Conservation (phyloP, 352 stramenopile genomes). For the Phytophthora hibernalis region DNA sequence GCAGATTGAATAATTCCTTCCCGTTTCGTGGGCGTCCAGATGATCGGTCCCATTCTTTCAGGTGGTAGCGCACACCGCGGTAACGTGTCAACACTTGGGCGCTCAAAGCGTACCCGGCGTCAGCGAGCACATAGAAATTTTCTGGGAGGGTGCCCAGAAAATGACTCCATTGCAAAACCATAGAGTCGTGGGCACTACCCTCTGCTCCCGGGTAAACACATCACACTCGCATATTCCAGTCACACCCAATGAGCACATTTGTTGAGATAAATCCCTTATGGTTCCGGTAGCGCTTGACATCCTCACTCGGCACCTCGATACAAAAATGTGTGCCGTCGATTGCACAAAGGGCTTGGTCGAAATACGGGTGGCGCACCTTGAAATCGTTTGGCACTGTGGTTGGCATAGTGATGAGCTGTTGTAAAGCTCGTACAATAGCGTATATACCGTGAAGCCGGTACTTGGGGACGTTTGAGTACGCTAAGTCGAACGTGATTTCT, state of each 20-base stretch:
- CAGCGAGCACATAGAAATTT: no score
- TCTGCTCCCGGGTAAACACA: conserved; percentile 12
- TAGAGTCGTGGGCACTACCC: conserved; percentile 20
- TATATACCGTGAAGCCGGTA: no score
- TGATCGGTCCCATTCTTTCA: no score
- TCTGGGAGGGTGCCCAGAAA: no score
- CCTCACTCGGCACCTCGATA: conserved; percentile 14
- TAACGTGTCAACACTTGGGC: no score
- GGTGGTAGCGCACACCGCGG: no score
- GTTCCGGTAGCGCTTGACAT: conserved; percentile 15
- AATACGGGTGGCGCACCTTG: conserved; percentile 7
- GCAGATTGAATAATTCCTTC: no score
- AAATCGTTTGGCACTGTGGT: conserved; percentile 3
- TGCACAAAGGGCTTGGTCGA: conserved; percentile 20
- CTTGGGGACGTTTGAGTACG: no score
- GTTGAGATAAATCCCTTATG: conserved; percentile 9
- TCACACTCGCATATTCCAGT: conserved; percentile 19
- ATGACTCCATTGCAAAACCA: conserved; percentile 20
- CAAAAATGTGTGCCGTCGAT: conserved; percentile 24
- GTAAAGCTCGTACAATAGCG: neutral
- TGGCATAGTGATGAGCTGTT: conserved; percentile 2
- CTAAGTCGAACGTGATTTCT: no score
- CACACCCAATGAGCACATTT: conserved; percentile 13
- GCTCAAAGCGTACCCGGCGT: no score
- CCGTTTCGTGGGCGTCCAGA: no score